Percentiles rank a stretch among this genome's conserved stretches.
These are phyloP conservation scores for Gardenia jasminoides DNA, from an alignment of 257 asterid genomes.

Conservation along the genomic window DNA sequence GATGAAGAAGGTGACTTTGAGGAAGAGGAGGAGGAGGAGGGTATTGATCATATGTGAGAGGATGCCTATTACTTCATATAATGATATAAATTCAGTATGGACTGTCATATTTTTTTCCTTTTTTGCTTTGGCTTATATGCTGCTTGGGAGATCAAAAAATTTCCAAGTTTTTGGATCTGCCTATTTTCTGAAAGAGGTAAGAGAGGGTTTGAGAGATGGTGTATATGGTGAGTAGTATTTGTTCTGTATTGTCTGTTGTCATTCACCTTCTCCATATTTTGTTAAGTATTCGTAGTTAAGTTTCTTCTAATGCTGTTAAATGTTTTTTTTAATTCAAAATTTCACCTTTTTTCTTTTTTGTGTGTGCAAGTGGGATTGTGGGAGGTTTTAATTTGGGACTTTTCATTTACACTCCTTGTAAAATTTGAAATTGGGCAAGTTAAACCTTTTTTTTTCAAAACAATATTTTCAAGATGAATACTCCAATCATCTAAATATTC, in stretches of 20 bases:
- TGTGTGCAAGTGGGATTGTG: too few species aligned
- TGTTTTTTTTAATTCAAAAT: too few species aligned
- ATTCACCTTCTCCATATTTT: not conserved
- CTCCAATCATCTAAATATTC: too few species aligned
- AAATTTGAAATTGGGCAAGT: too few species aligned
- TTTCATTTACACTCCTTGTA: too few species aligned
- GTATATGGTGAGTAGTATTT: conserved; percentile 5
- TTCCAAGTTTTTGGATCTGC: conserved; percentile 10
- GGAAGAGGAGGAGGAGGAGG: conserved; percentile 66
- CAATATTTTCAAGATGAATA: too few species aligned
- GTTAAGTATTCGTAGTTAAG: conserved; percentile 3
- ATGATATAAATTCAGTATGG: not conserved
- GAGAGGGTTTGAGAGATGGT: not conserved
- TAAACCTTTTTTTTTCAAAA: too few species aligned
- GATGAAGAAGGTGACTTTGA: conserved; percentile 77
- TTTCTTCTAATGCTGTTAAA: not conserved
- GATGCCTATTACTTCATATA: not conserved
- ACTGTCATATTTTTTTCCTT: not conserved
- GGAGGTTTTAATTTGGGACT: too few species aligned
- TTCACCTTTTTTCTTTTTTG: too few species aligned
- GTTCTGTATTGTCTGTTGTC: conserved; percentile 11
- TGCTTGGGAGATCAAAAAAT: not conserved
- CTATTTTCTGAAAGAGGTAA: not conserved
- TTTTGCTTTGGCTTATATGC: not conserved
- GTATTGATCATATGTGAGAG: conserved; percentile 21